Evolutionary conservation across 805 yeast species (phyloP), one percentile per base, ranked within the genome.

Genomic region (Pichia cephalocereana): DNA sequence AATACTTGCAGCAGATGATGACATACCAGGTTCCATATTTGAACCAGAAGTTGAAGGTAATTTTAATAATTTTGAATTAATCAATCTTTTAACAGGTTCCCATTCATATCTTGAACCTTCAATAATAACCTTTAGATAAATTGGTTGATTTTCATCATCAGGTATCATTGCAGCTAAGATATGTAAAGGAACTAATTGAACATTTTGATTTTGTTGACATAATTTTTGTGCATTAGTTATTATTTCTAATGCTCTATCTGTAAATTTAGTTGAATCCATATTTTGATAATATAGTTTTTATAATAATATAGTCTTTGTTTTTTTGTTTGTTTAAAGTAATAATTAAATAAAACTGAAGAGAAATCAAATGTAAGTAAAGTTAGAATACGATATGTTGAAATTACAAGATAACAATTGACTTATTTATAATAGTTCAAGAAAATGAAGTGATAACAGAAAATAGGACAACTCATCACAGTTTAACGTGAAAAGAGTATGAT

Each of bases 61-160:
- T 50, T 95, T 75, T 7, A 90, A 96, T 58, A 93, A 67, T 53
- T 80, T 82, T 60, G 78, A 80, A 66, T 93, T 91, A 48, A 93
- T 87, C 1, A 79, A 70, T 52, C 96, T 77, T 64, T 83, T 90
- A 52, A 93, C 80, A 6, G 74, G 68, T 26, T 80, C 79, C 83
- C 91, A 91, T 54, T 93, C 98, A 61, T 80, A 89, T 52, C 96
- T 77, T 14, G 88, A 96, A 59, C 82, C 86, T 58, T 89, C 95
- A 18, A 86, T 68, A 43, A 93, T 70, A 15, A 95, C 85, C 62
- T 89, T 86, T 47, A 93, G 69, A 65, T 88, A 91, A 19, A 80
- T 71, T 15, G 74, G 66, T 4, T 80, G 74, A 18, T 45, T 50
- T 17, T 69, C 71, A 53, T 81, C 80, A 11, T 79, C 72, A 26